Base-by-base conservation (phyloP, 805 yeast genomes). In the Phaffomyces opuntiae region DNA sequence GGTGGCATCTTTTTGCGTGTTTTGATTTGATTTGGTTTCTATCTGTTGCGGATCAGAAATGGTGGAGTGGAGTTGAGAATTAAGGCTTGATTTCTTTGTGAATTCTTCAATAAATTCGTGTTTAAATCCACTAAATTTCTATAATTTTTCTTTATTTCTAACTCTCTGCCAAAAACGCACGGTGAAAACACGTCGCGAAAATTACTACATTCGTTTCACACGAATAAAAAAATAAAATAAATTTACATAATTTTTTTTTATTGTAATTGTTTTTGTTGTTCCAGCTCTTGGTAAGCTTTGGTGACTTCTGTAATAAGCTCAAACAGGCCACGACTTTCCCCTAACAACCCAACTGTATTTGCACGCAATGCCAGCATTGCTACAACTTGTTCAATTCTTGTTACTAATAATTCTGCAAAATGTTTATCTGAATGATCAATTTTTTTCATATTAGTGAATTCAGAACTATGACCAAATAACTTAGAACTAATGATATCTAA, bases 341-440 rank as follows among this genome's bases (percentile, higher is more conserved):
- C 53, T 12, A 53, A 45, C 24, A 58, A 37, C 1, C 63, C 63
- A n/a, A 56, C 51, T 6, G 62, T 52, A 24, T 56, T 55, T 51
- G 72, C 75, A 46, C 80, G 69, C 33, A 77, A 46, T 21, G 66
- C 61, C 42, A 78, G 53, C 39, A 70, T 50, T 1, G 74, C 68
- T 14, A 77, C 76, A 48, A 77, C 69, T 44, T 78, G 73, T 57
- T 87, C 95, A 36, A 86, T 68, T 60, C 95, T 72, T 0, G 89
- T 77, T 13, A 83, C 75, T 26, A 82, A 64, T 52, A 80, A 84
- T 47, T 82, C 87, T 49, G 85, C 66, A 38, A 82, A 69, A 5
- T 73, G 67, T 36, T 80, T 61, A 36, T 81, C 58, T 9, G 49
- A 16, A 42, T 52, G 57, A 37, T 82, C 88, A 25, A 48, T 46